Evolutionary conservation across 2,329 filamentous ascomycete genomes (phyloP), one percentile per base, ranked within the genome.

Genomic region (Venturia effusa): DNA sequence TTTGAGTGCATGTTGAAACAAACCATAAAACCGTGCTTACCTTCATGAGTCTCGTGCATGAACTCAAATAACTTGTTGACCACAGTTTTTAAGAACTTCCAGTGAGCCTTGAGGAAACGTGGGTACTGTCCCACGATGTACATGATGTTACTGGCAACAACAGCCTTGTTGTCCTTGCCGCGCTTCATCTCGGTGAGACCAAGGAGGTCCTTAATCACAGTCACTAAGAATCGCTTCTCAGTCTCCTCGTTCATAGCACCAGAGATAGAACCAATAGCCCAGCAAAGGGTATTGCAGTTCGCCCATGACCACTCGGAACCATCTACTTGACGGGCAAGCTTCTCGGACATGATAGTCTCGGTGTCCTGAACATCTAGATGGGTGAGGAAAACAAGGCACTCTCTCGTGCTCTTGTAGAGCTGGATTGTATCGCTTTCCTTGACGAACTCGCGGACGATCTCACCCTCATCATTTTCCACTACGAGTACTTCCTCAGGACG

Each of bases 41-140:
- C 94, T 80, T 99, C 94, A 72, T 99, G 94, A 0, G 94, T 97
- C 77, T 99, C 94, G 75, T 99, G 94, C 94, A 99, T 99, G 74
- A 99, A 99, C 79, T 99, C 94, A 72, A 99, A 99, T 5, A 99
- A 84, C 80, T 99, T 99, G 79, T 99, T 99, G 72, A 99, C 94
- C 22, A 99, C 94, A 2, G 94, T 99, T 85, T 99, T 99, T 64
- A 99, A 81, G 79, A 99, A 99, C 76, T 99, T 99, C 94, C 94
- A 99, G 76, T 99, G 94, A 1, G 94, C 94, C 80, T 99, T 99
- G 71, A 99, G 80, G 79, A 99, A 99, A 24, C 94, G 90, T 43
- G 94, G 94, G 73, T 99, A 99, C 74, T 99, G 94, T 65, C 94
- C 94, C 66, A 99, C 94, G 78, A 99, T 99, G 75, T 99, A 99